Percentiles rank a stretch among this genome's conserved stretches.
Evolutionary conservation across 306 rosid species (phyloP).

Genomic region (Corylus americana): DNA sequence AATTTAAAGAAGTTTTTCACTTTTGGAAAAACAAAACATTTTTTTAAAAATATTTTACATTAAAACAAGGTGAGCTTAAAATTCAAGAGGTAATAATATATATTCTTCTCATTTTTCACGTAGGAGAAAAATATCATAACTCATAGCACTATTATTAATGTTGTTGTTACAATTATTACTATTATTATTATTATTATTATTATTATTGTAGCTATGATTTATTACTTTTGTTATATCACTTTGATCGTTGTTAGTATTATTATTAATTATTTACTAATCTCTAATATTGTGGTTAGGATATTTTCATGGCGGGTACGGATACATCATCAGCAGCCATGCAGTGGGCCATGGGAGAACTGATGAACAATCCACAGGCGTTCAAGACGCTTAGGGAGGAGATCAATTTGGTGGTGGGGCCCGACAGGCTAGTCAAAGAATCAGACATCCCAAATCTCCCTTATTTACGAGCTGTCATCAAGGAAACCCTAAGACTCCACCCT

Average conservation of each 20-base stretch:
- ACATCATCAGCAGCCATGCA: slow-evolving; percentile 42
- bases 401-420: slow-evolving; percentile 37
- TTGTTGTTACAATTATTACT: too few species aligned
- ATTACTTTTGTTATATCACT: too few species aligned
- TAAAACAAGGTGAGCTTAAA: not conserved
- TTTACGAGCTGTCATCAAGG: slow-evolving; percentile 47
- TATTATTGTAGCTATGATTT: not conserved
- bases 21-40: too few species aligned
- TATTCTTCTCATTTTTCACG: not conserved
- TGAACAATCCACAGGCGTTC: slow-evolving; percentile 30
- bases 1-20: too few species aligned
- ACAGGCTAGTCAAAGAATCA: slow-evolving; percentile 37
- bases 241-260: too few species aligned
- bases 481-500: slow-evolving; percentile 52
- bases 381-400: slow-evolving; percentile 53
- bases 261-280: not conserved
- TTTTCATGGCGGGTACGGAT: slow-evolving; percentile 55
- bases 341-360: slow-evolving; percentile 55
- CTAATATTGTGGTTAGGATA: slow-evolving; percentile 40
- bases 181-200: not conserved
- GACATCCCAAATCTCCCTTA: slow-evolving; percentile 52
- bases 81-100: not conserved
- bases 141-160: too few species aligned
- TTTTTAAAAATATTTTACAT: too few species aligned
- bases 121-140: too few species aligned